These are phyloP conservation scores for Mortierella sp. DNA, from an alignment of 371 early-diverging fungal species.

Conservation along the genomic window DNA sequence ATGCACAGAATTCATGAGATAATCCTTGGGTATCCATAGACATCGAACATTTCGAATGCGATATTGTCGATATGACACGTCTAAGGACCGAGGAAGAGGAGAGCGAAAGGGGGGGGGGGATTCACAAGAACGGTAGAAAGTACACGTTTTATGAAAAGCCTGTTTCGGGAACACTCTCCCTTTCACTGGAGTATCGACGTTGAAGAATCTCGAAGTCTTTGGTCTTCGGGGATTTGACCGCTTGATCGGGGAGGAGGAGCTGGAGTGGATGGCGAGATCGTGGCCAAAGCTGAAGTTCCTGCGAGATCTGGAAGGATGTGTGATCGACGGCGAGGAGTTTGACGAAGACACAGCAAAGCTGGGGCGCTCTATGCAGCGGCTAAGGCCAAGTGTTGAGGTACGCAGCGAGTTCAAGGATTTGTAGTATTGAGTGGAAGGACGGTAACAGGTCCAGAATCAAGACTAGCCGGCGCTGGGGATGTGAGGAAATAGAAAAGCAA, in stretches of 20 bases:
- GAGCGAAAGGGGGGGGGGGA: no score
- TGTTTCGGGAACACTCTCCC: background rate
- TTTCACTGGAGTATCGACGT: background rate
- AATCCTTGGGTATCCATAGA: no score
- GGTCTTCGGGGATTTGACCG: background rate
- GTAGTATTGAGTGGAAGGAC: no score
- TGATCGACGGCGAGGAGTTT: background rate
- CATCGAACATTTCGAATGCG: no score
- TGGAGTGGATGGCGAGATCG: constrained; percentile 4
- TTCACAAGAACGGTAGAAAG: background rate
- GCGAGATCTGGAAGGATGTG: background rate
- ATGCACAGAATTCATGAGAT: no score
- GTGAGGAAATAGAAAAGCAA: no score
- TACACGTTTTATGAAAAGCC: background rate
- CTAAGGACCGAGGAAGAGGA: no score
- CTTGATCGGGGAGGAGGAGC: background rate
- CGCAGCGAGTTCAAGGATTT: no score
- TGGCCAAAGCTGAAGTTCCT: constrained; percentile 1
- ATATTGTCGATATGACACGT: no score
- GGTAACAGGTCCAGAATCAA: no score
- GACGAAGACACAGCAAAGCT: background rate
- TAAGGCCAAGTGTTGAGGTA: background rate
- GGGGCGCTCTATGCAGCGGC: background rate
- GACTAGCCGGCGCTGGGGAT: no score
- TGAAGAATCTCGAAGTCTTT: constrained; percentile 1